A percentile compares a stretch with the other conserved stretches of the same genome.
Evolutionary conservation across 1,139 yeast genomes (phyloP).

Genomic region (Candida pseudocylindracea): DNA sequence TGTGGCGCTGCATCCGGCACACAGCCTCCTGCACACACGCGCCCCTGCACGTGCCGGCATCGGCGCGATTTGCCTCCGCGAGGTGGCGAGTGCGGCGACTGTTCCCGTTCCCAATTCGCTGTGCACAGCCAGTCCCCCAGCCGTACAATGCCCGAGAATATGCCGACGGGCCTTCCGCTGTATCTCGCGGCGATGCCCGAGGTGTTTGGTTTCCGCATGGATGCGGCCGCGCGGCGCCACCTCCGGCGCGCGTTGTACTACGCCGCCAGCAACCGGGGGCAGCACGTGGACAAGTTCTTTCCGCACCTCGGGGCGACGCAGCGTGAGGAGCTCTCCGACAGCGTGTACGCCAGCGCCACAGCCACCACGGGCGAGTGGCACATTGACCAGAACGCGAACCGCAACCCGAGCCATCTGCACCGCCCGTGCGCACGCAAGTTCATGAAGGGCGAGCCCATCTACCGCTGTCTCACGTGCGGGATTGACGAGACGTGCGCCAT

Average conservation of each 20-base stretch:
- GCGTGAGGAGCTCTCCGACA: conserved; percentile 1
- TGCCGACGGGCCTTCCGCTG: conserved; percentile 3
- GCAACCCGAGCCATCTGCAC: conserved; percentile 32
- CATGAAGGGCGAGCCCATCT: conserved; percentile 70
- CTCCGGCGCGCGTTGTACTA: conserved; percentile 27
- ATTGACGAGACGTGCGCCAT: conserved; percentile 73
- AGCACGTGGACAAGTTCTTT: conserved; percentile 24
- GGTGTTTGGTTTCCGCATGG: conserved; percentile 13
- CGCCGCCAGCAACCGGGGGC: conserved; percentile 27
- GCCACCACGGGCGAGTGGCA: conserved; percentile 9
- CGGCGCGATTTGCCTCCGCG: neutral
- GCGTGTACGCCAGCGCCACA: conserved; percentile 11
- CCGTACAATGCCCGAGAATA: no score
- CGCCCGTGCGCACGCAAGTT: conserved; percentile 64
- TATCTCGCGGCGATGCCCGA: conserved; percentile 14
- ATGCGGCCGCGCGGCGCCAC: conserved; percentile 12
- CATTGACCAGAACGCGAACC: conserved; percentile 8
- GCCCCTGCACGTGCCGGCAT: neutral
- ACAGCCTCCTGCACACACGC: no score
- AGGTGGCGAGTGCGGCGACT: neutral
- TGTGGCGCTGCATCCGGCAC: no score
- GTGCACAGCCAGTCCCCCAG: no score
- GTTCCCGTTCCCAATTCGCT: no score
- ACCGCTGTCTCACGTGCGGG: conserved; percentile 68
- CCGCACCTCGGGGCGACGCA: conserved; percentile 11